phyloP scores from a whole-genome alignment of 2,329 filamentous ascomycete species.

The Gliomastix tumulicola region DNA sequence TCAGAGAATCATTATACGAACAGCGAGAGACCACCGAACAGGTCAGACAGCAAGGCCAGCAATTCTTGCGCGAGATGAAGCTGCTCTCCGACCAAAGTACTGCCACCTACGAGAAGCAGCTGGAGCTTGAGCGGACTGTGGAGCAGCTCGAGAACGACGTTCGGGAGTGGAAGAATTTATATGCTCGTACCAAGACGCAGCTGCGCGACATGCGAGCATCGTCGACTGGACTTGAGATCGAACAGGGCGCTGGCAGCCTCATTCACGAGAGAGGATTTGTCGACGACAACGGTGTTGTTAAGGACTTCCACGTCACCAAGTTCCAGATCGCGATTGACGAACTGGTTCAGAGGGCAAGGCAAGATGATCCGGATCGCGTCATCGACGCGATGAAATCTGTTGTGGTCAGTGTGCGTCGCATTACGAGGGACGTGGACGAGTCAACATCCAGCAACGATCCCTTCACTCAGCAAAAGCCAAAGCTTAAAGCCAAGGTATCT shows the following conservation, averaged over 20 bases:
- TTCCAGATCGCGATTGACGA: constrained; percentile 96
- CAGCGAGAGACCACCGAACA: constrained; percentile 83
- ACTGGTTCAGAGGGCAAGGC: constrained; percentile 69
- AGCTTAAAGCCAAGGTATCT: constrained; percentile 77
- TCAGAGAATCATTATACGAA: constrained; percentile 58
- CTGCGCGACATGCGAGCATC: constrained; percentile 74
- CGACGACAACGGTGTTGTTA: constrained; percentile 69
- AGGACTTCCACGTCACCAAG: constrained; percentile 87
- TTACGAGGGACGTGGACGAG: constrained; percentile 73
- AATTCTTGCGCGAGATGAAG: constrained; percentile 85
- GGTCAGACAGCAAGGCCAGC: constrained; percentile 75
- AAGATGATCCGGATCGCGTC: constrained; percentile 65
- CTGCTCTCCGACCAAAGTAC: constrained; percentile 74
- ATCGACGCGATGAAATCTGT: constrained; percentile 85
- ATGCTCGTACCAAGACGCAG: constrained; percentile 82
- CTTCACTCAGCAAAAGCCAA: constrained; percentile 50
- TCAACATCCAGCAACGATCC: constrained; percentile 46
- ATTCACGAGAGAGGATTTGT: constrained; percentile 61
- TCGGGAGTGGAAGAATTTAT: constrained; percentile 84
- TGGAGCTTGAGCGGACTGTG: constrained; percentile 68
- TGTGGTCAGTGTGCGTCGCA: constrained; percentile 72
- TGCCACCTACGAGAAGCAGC: constrained; percentile 73
- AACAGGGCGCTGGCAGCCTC: constrained; percentile 63
- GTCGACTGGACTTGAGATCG: constrained; percentile 64
- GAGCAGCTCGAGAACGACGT: constrained; percentile 74